Evolutionary conservation across 176 grass and related monocot species (phyloP).

Genomic region (Thalia dealbata): DNA sequence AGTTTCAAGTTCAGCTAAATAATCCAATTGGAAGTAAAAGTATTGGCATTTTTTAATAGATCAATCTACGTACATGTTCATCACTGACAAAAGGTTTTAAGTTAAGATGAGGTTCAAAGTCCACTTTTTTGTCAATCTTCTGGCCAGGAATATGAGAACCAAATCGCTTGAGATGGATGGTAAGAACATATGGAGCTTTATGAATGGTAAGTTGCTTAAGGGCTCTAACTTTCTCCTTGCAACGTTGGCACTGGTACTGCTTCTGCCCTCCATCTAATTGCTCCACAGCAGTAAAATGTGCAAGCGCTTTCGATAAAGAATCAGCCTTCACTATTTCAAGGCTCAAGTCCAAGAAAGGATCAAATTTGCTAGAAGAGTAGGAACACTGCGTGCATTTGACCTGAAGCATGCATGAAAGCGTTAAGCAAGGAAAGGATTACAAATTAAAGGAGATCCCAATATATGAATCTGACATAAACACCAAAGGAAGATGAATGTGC

Average conservation of each 20-base stretch:
- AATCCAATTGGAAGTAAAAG: background rate
- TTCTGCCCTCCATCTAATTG: slow-evolving; percentile 69
- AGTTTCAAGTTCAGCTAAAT: slow-evolving; percentile 5
- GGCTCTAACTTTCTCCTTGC: slow-evolving; percentile 89
- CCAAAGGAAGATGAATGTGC: background rate
- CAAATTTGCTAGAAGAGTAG: slow-evolving; percentile 79
- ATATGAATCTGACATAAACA: background rate
- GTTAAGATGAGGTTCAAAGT: slow-evolving; percentile 58
- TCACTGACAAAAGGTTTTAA: slow-evolving; percentile 89
- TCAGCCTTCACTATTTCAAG: slow-evolving; percentile 87
- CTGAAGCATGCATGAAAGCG: slow-evolving; percentile 29
- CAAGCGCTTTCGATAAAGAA: slow-evolving; percentile 60
- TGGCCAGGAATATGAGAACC: slow-evolving; percentile 61
- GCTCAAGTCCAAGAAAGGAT: slow-evolving; percentile 96
- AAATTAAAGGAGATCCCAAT: background rate
- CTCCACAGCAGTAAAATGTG: slow-evolving; percentile 69
- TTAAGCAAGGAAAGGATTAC: background rate
- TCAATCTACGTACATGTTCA: slow-evolving; percentile 43
- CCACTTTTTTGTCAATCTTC: slow-evolving; percentile 92
- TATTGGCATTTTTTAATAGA: background rate
- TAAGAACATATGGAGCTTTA: slow-evolving; percentile 74
- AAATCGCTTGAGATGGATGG: slow-evolving; percentile 90
- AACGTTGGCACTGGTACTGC: slow-evolving; percentile 77
- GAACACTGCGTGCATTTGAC: slow-evolving; percentile 80
- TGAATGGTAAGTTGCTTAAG: slow-evolving; percentile 78